Base-by-base conservation (phyloP, 2,329 filamentous ascomycete species). In the Lachnellula subtilissima region DNA sequence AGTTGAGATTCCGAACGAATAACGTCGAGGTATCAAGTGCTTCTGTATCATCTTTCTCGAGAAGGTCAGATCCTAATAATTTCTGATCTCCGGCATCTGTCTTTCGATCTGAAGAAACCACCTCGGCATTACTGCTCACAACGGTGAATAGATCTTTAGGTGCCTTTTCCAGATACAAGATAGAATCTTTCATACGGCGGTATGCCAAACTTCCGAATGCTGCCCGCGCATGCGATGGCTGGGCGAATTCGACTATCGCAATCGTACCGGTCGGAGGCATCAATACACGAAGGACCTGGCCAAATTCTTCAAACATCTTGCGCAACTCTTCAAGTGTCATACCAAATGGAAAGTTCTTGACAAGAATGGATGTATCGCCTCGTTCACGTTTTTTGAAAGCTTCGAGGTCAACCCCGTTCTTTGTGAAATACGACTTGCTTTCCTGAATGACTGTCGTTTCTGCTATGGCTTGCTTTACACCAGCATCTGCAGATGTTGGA, bases 391-490 rank as follows among this genome's bases (percentile, higher is more conserved):
- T 85, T 72, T 93, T 94, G 76, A 99, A 97, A 11, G 92, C 88
- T 61, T 97, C 87, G 48, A 99, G 78, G 72, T 97, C 91, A 22
- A 97, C 89, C 37, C 93, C 93, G 62, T 97, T 90, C 46, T 87
- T 82, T 52, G 82, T 78, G 69, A 99, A 96, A 74, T 95, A 99
- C 9, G 87, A 79, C 73, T 97, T 97, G 2, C 91, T 96, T 72
- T 97, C 94, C 74, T 96, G 91, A 56, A 99, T 97, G 64, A 96
- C 84, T 61, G 94, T 88, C 22, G 93, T 97, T 77, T 99, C 94
- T 45, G 93, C 94, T 71, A 97, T 88, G 9, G 94, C 94, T 77
- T 97, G 94, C 76, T 95, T 97, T 55, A 99, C 89, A 46, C 90
- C 93, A 57, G 93, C 91, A 73, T 97, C 91, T 54, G 93, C 86